Evolutionary conservation across 176 grass and related monocot species (phyloP), one percentile per base, ranked within the genome.

Genomic region (Oropetium thomaeum): DNA sequence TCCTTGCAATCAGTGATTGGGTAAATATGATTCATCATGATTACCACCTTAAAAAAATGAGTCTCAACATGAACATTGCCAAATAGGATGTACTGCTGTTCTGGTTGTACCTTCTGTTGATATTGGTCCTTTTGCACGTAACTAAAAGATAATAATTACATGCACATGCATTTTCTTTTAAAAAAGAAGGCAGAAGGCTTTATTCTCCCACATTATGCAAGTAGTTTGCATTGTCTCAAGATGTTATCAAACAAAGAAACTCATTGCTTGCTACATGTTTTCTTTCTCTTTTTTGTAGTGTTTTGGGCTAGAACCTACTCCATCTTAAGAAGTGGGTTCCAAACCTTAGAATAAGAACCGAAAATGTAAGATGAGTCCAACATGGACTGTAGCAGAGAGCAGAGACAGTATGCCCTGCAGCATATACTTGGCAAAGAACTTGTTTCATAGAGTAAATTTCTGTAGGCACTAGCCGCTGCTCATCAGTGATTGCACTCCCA

Each of bases 1-100:
- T 72, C 37, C 61, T 43, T 78, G 14, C 0, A 7, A 63, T 38
- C 12, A 72, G 58, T 60, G 79, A 32, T 67, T 72, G 61, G 2
- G 39, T 76, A 57, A 65, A 59, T 33, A 71, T 62, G 51, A 82
- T 77, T 73, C 19, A 65, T 87, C 22, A 44, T 43, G 60, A 12
- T 78, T 58, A 58, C 47, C 47, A 65, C 30, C 45, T 55, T 30
- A 59, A 68, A 28, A 80, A 82, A 39, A 72, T 51, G 63, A 49
- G 20, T 72, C 79, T 51, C 23, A 42, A 27, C 11, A 54, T 25
- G 22, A 38, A 5, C 11, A 25, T 65, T 33, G 3, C 20, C 25
- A 41, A 11, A 70, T 33, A 65, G 11, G 45, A 71, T 77, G 49
- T 58, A 2, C 25, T 71, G 39, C 39, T 16, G 5, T 40, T 70